Evolutionary conservation across 2,329 filamentous ascomycete genomes (phyloP).

Genomic region (Paecilomyces fulvus): DNA sequence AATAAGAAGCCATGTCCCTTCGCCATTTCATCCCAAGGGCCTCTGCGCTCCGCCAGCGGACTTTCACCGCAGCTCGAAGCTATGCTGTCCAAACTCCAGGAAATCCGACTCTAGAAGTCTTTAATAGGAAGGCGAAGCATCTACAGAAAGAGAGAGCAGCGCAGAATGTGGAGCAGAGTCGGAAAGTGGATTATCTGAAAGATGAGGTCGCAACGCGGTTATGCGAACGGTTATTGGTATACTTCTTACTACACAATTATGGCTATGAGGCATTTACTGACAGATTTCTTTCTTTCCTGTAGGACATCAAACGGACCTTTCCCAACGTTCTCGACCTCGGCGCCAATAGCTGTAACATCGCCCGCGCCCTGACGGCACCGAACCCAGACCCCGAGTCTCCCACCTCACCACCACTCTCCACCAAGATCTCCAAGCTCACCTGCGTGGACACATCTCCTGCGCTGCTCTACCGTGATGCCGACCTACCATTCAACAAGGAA

Average conservation of each 20-base stretch:
- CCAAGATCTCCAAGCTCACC: constrained; percentile 63
- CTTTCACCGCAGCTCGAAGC: constrained; percentile 28
- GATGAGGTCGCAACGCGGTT: constrained; percentile 82
- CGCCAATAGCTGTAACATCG: constrained; percentile 92
- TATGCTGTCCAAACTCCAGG: constrained; percentile 76
- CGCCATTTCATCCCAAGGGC: constrained; percentile 9
- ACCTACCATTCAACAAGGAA: constrained; percentile 57
- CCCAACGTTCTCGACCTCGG: constrained; percentile 81
- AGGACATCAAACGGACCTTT: constrained; percentile 91
- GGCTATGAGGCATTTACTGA: constrained; percentile 7
- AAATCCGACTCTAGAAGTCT: constrained; percentile 75
- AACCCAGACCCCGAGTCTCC: constrained; percentile 53
- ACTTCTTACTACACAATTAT: constrained; percentile 11
- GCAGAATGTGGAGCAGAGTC: constrained; percentile 57
- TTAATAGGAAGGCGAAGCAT: constrained; percentile 81
- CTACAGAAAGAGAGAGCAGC: constrained; percentile 85
- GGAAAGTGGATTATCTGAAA: constrained; percentile 83
- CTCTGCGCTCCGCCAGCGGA: constrained; percentile 11
- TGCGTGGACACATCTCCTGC: constrained; percentile 73
- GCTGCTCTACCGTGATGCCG: constrained; percentile 70
- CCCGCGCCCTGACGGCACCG: constrained; percentile 63
- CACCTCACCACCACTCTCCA: constrained; percentile 49
- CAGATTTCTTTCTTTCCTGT: constrained; percentile 1
- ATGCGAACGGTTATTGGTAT: constrained; percentile 78
- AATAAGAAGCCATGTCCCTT: constrained; percentile 15